Base-by-base conservation (phyloP, 192 early-diverging fungal species). In the Podila minutissima region DNA sequence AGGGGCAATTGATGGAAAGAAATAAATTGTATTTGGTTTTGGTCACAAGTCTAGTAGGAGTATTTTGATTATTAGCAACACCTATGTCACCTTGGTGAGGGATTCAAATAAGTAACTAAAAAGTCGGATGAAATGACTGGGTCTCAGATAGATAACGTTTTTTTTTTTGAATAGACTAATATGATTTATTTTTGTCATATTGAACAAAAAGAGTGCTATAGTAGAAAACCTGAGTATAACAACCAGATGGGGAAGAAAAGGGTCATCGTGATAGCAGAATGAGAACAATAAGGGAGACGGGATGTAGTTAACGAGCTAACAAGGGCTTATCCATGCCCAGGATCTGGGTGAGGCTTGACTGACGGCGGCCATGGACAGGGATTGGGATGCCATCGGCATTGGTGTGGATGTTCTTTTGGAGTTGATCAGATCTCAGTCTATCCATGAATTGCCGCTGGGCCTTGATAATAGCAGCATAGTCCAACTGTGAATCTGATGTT, bases 391-490 rank as follows among this genome's bases (percentile, higher is more conserved):
- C 74, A 20, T 75, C 74, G 4, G 26, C 67, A 35, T 75, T 75
- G 53, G 63, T 66, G n/a, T 51, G 68, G 15, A 68, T 38, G 15
- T 59, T n/a, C 3, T 62, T 72, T 4, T 31, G 49, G 15, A n/a
- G 58, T 41, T 78, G 63, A 37, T 78, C 65, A 35, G 66, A 60
- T 22, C 75, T 35, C 63, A 78, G 51, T 13, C 37, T 49, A 53
- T 78, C 69, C 75, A 72, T 78, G 60, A 69, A 75, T 41, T 62
- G 10, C 28, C 51, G 61, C 38, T 75, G 74, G 15, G 74, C 74
- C 4, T 53, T 60, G 20, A 62, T 50, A 9, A 75, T 28, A 17
- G 67, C 74, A 0, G 32, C 74, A 33, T 60, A 69, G 22, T 63
- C 66, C 24, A 66, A 66, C 3, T 20, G 48, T 26, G 62, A 62